Conservation (phyloP, 495 filamentous ascomycete species). For the Aspergillus biplanus region DNA sequence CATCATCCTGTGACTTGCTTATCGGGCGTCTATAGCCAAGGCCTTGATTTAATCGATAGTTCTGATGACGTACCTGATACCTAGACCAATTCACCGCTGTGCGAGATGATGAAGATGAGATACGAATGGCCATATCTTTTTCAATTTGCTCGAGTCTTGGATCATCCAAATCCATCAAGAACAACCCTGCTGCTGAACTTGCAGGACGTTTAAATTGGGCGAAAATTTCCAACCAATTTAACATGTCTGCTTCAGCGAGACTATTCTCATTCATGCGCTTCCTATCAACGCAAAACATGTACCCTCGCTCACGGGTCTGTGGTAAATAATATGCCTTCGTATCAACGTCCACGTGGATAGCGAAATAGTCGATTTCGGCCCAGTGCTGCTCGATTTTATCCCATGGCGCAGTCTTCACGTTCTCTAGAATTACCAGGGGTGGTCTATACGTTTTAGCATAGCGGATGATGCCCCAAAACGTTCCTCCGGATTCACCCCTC, state of each 20-base stretch:
- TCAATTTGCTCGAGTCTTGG: conserved; percentile 54
- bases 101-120: conserved; percentile 17
- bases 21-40: conserved; percentile 59
- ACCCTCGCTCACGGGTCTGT: conserved; percentile 74
- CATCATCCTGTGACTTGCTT: conserved; percentile 59
- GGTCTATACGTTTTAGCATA: conserved; percentile 63
- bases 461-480: conserved; percentile 64
- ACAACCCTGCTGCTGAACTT: conserved; percentile 65
- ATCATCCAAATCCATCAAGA: conserved; percentile 63
- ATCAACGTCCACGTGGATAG: conserved; percentile 53
- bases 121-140: conserved; percentile 38
- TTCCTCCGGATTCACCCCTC: conserved; percentile 69
- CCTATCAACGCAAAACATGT: conserved; percentile 67
- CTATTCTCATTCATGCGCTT: conserved; percentile 28
- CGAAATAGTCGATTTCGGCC: conserved; percentile 58
- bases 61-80: conserved; percentile 59
- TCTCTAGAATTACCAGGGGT: conserved; percentile 73
- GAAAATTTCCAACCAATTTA: conserved; percentile 45
- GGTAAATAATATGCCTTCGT: conserved; percentile 80
- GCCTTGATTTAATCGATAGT: conserved; percentile 44
- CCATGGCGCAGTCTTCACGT: conserved; percentile 71
- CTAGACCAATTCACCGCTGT: conserved; percentile 54
- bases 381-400: conserved; percentile 52
- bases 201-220: conserved; percentile 55
- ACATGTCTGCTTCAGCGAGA: conserved; percentile 19